These are phyloP conservation scores for Cladosporium halotolerans DNA, from an alignment of 2,329 filamentous ascomycete genomes.

Conservation along the genomic window DNA sequence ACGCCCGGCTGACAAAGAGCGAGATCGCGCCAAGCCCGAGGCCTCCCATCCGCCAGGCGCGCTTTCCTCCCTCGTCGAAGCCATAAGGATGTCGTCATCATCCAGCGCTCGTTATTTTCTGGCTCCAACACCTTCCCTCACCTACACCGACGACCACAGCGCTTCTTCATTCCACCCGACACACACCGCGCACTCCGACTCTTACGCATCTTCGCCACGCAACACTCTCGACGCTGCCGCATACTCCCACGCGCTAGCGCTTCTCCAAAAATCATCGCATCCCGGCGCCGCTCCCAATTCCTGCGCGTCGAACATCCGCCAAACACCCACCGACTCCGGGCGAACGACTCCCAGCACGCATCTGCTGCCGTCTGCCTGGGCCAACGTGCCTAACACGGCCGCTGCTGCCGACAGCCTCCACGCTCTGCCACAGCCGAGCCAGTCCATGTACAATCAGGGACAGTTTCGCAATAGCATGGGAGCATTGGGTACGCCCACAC, in stretches of 20 bases:
- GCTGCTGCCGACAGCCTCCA: background rate
- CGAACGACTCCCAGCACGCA: background rate
- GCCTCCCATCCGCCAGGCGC: too few relatives aligned
- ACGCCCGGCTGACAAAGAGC: background rate
- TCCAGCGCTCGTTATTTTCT: conserved; percentile 6
- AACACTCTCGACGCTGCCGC: background rate
- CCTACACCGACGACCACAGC: conserved; percentile 3
- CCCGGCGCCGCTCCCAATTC: background rate
- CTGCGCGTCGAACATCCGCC: background rate
- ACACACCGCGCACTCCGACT: background rate
- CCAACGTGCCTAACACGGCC: background rate
- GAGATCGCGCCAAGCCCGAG: too few relatives aligned
- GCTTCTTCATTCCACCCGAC: background rate
- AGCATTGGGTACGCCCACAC: conserved; percentile 16
- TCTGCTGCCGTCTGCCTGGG: conserved; percentile 2
- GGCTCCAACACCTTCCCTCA: background rate
- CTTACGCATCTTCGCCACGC: background rate
- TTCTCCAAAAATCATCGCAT: background rate
- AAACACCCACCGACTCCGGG: background rate
- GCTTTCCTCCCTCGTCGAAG: too few relatives aligned
- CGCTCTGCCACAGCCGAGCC: background rate
- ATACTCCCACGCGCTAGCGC: background rate
- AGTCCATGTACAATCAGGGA: conserved; percentile 9
- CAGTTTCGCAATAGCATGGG: conserved; percentile 20
- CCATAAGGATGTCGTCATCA: conserved; percentile 10